Evolutionary conservation across 108 stramenopile species (phyloP), one percentile per base, ranked within the genome.

Genomic region (Discostella pseudostelligera): DNA sequence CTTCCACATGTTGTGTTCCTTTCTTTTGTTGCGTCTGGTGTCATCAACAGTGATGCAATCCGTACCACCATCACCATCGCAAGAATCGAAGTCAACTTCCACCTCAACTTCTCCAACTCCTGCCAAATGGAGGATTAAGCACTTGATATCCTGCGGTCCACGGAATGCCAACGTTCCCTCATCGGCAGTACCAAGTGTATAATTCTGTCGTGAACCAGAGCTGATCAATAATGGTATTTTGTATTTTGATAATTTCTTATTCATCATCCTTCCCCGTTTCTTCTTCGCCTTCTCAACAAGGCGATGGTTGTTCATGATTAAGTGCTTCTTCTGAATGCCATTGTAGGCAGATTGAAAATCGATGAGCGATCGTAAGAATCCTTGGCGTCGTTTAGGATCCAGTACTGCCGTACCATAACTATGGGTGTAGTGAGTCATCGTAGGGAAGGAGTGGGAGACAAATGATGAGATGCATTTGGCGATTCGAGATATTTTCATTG

Each of bases 161-260:
- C 32, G 21, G 7, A 28, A 10, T 51, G 1, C 4, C 50, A 51
- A 10, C 50, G 24, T 13, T 10, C 45, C 50, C 61, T 14, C 44
- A 35, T 79, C 83, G 64, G 86, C 88, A 24, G 68, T 59, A 4
- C 74, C 65, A 13, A n/a, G 29, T 19, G 56, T 66, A 24, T 74
- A 81, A 43, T 76, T 81, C 26, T 81, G 63, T n/a, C 88, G 77
- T 28, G 77, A 56, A 13, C 89, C 86, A 1, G 89, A 90, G 72
- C 83, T 84, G 0, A 90, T 4, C 7, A 90, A 13, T 12, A 87
- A 61, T 21, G 64, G 78, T 24, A 82, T 77, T 60, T 58, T 46
- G 42, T 49, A 32, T 56, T 39, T 37, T 36, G 13, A 26, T 56
- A 5, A 2, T 19, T 8, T 37, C 32, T 4, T 65, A 50, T 42